A percentile compares a stretch with the other conserved stretches of the same genome.
Evolutionary conservation across 1,139 yeast genomes (phyloP).

Genomic region (Geotrichum fermentans): DNA sequence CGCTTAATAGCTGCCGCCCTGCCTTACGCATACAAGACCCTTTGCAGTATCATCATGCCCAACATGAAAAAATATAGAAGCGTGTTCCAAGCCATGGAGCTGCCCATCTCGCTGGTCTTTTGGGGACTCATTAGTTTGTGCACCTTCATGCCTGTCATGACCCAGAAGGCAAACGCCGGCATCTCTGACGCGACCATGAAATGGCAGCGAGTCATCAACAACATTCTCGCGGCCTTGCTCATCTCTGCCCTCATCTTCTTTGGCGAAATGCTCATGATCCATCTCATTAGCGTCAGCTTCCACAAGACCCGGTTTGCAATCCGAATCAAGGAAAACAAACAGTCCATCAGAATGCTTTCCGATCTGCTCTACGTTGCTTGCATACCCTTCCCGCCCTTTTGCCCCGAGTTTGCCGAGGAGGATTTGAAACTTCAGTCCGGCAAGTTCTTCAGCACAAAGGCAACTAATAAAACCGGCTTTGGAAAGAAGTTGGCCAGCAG

Average conservation of each 20-base stretch:
- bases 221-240: slow-evolving; percentile 39
- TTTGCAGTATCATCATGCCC: slow-evolving; percentile 37
- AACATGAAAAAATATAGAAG: slow-evolving; percentile 36
- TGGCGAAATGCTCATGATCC: slow-evolving; percentile 39
- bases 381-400: slow-evolving; percentile 37
- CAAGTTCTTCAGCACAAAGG: slow-evolving; percentile 23
- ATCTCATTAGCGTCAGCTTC: slow-evolving; percentile 41
- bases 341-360: slow-evolving; percentile 34
- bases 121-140: slow-evolving; percentile 38
- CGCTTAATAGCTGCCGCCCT: slow-evolving; percentile 36
- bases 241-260: slow-evolving; percentile 38
- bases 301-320: slow-evolving; percentile 42
- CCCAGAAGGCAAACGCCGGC: slow-evolving; percentile 30
- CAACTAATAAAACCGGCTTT: slow-evolving; percentile 20
- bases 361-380: slow-evolving; percentile 37
- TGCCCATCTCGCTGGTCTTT: slow-evolving; percentile 36
- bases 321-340: slow-evolving; percentile 39
- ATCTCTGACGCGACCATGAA: slow-evolving; percentile 26
- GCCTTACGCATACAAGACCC: slow-evolving; percentile 31
- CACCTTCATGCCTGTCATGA: slow-evolving; percentile 39
- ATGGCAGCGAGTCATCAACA: slow-evolving; percentile 39
- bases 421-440: slow-evolving; percentile 36
- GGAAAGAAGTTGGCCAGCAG: slow-evolving; percentile 24
- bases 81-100: slow-evolving; percentile 38
- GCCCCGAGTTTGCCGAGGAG: slow-evolving; percentile 39